A percentile compares a stretch with the other conserved stretches of the same genome.
These are phyloP conservation scores for Amaranthus palmeri DNA, from an alignment of 148 eudicot species.

Conservation along the genomic window DNA sequence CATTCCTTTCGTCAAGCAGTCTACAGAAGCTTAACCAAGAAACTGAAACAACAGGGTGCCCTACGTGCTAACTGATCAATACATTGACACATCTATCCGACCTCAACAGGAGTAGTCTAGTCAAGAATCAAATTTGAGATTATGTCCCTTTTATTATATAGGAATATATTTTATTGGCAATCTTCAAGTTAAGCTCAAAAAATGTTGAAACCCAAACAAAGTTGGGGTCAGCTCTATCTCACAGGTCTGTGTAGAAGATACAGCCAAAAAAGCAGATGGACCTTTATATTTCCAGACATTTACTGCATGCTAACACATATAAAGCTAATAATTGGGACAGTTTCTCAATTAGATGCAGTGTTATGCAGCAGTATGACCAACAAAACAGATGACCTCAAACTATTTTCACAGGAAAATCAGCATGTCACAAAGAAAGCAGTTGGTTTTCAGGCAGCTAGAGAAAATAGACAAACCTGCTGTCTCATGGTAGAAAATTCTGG, in stretches of 20 bases:
- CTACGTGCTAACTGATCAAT: background rate
- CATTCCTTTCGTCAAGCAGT: background rate
- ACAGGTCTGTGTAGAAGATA: background rate
- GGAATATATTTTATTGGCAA: background rate
- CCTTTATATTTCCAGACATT: background rate
- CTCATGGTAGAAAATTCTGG: constrained; percentile 97
- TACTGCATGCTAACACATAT: background rate
- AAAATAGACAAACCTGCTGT: constrained; percentile 61
- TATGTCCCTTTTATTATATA: too few species aligned
- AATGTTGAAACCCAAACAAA: background rate
- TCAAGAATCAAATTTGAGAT: too few species aligned
- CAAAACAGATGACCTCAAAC: background rate
- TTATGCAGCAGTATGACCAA: background rate
- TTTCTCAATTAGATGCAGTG: background rate
- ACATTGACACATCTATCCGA: background rate
- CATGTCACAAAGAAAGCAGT: background rate
- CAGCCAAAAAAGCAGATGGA: background rate
- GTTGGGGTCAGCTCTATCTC: background rate
- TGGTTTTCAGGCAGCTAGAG: background rate
- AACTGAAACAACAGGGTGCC: background rate
- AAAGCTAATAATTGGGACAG: background rate
- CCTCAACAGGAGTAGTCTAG: too few species aligned
- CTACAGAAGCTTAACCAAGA: constrained; percentile 9
- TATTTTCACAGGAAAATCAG: background rate
- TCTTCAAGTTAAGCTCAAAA: background rate